A percentile compares a stretch with the other conserved stretches of the same genome.
phyloP scores from a whole-genome alignment of 148 eudicot species.

The Drosera capensis region DNA sequence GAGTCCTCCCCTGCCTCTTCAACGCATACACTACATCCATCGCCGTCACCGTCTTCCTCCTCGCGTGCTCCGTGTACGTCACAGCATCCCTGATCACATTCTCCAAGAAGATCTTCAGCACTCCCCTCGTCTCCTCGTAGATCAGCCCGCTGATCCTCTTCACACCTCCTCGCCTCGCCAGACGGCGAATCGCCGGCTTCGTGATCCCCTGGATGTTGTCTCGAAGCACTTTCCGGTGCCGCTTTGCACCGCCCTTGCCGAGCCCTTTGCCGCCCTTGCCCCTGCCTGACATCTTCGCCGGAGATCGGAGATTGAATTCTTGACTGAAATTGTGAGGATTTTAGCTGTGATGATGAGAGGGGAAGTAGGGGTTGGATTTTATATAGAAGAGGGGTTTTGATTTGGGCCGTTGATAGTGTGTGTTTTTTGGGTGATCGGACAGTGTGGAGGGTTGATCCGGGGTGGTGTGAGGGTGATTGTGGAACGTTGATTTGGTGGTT shows the following conservation, averaged over 20 bases:
- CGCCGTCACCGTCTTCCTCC: slow-evolving; percentile 12
- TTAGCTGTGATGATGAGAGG: too few relatives aligned
- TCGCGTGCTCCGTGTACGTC: slow-evolving; percentile 10
- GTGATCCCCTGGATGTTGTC: slow-evolving; percentile 14
- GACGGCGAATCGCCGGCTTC: slow-evolving; percentile 10
- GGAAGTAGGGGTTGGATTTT: too few relatives aligned
- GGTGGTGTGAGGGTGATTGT: too few relatives aligned
- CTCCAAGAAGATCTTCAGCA: slow-evolving; percentile 11
- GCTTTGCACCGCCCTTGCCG: slow-evolving; percentile 12
- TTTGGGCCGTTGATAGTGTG: too few relatives aligned
- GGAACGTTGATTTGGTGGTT: too few relatives aligned
- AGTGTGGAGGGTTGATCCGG: too few relatives aligned
- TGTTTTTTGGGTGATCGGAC: too few relatives aligned
- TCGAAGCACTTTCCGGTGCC: slow-evolving; percentile 9
- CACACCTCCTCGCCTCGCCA: slow-evolving; percentile 11
- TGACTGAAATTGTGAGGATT: too few relatives aligned
- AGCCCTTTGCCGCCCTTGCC: slow-evolving; percentile 12
- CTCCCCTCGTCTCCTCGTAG: slow-evolving; percentile 11
- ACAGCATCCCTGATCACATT: slow-evolving; percentile 10
- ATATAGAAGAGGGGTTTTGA: too few relatives aligned
- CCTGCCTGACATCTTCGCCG: slow-evolving; percentile 5
- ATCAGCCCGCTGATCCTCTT: slow-evolving; percentile 11
- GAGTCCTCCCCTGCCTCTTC: slow-evolving; percentile 12
- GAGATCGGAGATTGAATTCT: too few relatives aligned
- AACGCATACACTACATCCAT: slow-evolving; percentile 11